Base-by-base conservation (phyloP, 2,329 filamentous ascomycete genomes). In the Hypoxylon sp. region DNA sequence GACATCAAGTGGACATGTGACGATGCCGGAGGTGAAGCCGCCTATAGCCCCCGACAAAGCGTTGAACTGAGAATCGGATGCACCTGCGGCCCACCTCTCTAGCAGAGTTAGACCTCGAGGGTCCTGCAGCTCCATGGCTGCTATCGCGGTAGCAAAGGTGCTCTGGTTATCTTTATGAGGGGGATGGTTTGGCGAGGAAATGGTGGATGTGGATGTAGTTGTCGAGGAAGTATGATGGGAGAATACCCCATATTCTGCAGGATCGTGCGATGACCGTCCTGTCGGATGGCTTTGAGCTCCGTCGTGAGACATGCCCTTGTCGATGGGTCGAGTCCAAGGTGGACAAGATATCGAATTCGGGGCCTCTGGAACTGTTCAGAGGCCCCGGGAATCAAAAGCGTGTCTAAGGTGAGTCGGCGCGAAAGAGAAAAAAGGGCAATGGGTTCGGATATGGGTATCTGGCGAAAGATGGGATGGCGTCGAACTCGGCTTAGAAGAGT, bases 1-100 rank as follows among this genome's bases (percentile, higher is more conserved):
- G 57, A 99, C 94, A 78, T 99, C 94, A 63, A 99, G 86, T 30
- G 94, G 94, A 71, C 94, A 99, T 43, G 93, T 97, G 60, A 97
- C 90, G 47, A 99, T 83, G 40, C 94, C 94, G 5, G 92, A 96
- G 15, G 91, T 91, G 66, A 97, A 90, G 38, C 94, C 94, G 40
- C 92, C 93, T 50, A 90, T 80, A 37, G 92, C 93, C 47, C 94
- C 94, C 31, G 91, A 88, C 48, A 97, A 78, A 57, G 91, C 90
- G 70, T 95, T 90, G 70, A 97, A 86, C 57, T 83, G 80, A 13
- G 81, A 77, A 56, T 85, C 80, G 23, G 82, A 83, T 40, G 83
- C 82, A 27, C 68, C 64, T 36, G 76, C 71, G 15, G 81, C 78
- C 80, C 83, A 86, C 62, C 73, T 75, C 67, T 87, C 78, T 57